Base-by-base conservation (phyloP, 768 basidiomycete species). In the Cystobasidiopsis lactophilus region DNA sequence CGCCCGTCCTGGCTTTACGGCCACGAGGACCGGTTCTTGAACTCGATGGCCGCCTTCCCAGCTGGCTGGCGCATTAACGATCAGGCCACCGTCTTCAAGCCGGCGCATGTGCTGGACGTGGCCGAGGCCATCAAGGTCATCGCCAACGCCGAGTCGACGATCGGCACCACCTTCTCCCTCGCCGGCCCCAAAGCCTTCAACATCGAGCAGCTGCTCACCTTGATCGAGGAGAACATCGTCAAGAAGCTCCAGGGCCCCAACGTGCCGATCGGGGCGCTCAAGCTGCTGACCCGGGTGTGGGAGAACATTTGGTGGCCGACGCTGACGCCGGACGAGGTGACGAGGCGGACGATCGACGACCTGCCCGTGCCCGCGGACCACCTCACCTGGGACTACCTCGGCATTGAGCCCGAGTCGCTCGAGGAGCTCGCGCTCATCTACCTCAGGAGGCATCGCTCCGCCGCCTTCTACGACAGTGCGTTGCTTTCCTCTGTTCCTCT, bases 21-120 rank as follows among this genome's bases (percentile, higher is more conserved):
- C n/a, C 77, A 80, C 62, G 93, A 98, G 68, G 93, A 98, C 70
- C 85, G 80, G 67, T 69, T 96, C 47, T 69, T 96, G 64, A 89
- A 82, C 66, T 88, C 83, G 65, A 82, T 93, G 68, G 82, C 86
- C 47, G 88, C 76, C 59, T 89, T 82, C 76, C 81, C 89, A 14
- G 79, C 85, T 55, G 81, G 83, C 74, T 96, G 80, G 85, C 82
- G 83, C 65, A 73, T 96, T 56, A 98, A 98, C 72, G 69, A 81
- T 62, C 83, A 77, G 35, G 69, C 80, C 66, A 89, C 93, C 23
- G 77, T 75, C 68, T 77, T 83, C 66, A 80, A 85, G 31, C 93
- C 93, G 0, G 85, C 82, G 43, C 88, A 95, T 73, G 84, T 85
- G 71, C 67, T 89, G 62, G 89, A 98, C 63, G 84, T 96, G 52